phyloP scores from a whole-genome alignment of 371 early-diverging fungal species.

The Mortierella sp. region DNA sequence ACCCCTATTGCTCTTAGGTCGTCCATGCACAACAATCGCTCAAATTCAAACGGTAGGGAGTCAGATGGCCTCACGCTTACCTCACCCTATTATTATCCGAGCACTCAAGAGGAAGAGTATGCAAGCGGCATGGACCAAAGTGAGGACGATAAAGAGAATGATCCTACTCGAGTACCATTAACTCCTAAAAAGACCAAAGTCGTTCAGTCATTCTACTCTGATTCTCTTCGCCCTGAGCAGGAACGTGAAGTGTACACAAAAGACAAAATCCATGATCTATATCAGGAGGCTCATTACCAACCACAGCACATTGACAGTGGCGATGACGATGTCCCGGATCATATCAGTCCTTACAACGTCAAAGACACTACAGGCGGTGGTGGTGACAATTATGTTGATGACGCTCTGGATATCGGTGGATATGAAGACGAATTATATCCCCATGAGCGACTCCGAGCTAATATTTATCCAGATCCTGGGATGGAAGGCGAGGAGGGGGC shows the following conservation, averaged over 20 bases:
- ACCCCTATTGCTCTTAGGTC: constrained; percentile 28
- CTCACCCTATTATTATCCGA: constrained; percentile 22
- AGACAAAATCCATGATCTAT: background rate
- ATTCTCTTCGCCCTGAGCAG: background rate
- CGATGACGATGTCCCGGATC: background rate
- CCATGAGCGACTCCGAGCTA: constrained; percentile 7
- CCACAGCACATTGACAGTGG: background rate
- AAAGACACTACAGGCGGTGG: background rate
- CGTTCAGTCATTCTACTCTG: background rate
- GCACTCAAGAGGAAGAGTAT: background rate
- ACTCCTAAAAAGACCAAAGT: background rate
- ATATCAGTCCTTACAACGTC: background rate
- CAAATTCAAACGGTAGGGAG: constrained; percentile 8
- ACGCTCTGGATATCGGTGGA: constrained; percentile 29
- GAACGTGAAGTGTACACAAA: background rate
- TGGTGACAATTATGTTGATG: constrained; percentile 15
- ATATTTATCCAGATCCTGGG: background rate
- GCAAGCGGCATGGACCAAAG: constrained; percentile 6
- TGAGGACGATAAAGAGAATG: constrained; percentile 14
- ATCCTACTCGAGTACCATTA: constrained; percentile 1
- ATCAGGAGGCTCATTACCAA: constrained; percentile 1
- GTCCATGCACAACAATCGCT: background rate
- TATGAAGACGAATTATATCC: constrained; percentile 34
- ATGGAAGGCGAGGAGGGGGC: background rate
- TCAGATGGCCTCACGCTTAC: constrained; percentile 18